Evolutionary conservation across 2,329 filamentous ascomycete genomes (phyloP), one percentile per base, ranked within the genome.

Genomic region (Penicillium sp.): DNA sequence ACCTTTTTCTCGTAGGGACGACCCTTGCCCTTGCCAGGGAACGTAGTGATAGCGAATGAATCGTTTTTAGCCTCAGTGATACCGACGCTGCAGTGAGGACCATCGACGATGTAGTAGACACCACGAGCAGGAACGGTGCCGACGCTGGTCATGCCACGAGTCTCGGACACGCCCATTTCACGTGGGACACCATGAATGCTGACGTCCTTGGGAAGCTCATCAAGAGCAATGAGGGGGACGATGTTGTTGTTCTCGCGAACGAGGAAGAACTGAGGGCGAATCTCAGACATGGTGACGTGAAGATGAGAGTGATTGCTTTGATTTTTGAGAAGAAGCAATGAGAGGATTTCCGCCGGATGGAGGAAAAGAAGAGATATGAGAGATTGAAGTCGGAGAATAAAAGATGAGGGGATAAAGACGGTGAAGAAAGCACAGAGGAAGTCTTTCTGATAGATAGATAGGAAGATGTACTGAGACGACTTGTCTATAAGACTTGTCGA

Each of bases 161-260:
- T 77, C 2, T 77, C 72, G 30, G 64, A 64, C 9, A 68, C 57
- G 43, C 62, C 64, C 11, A 79, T 58, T 5, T 54, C 63, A 16
- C 74, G 71, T 48, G 75, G 64, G 16, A 74, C 65, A 12, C 70
- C 73, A 28, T 65, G 66, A 51, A 79, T 67, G 3, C 61, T 60
- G 40, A 79, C 51, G 20, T 65, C 61, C 2, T 64, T 23, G 2
- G 76, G 76, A 1, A 79, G 65, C 60, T 79, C 77, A 59, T 79
- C 77, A 5, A 78, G 62, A 5, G 77, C 72, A 45, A 79, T 65
- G 12, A 79, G 68, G 5, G 77, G 74, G 18, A 71, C 72, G 45
- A 77, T 58, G 7, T 63, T 66, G 28, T 74, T 73, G 62, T 75
- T 70, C 40, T 71, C 68, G 35, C 77, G 74, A 42, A 71, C 66